Base-by-base conservation (phyloP, 2,329 filamentous ascomycete species). In the Chaetomium sp. region DNA sequence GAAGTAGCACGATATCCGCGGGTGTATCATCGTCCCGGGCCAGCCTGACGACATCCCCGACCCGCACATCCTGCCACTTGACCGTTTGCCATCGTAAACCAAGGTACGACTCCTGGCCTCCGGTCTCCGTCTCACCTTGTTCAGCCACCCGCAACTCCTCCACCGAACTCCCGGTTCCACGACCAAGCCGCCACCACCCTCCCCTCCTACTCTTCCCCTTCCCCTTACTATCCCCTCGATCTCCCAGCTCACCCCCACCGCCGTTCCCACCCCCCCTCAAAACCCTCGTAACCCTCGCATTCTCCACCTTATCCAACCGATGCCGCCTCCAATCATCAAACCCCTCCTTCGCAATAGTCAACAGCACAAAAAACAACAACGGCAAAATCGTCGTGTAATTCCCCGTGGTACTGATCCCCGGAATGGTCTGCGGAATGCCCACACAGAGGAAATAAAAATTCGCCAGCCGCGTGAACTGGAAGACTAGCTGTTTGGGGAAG, bases 401-500 rank as follows among this genome's bases (percentile, higher is more conserved):
- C 63, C 91, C 91, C 2, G 91, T 95, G 1, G 91, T 95, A 70
- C 89, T 95, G 48, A 96, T 76, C n/a, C 88, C 89, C 2, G 91
- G 91, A 65, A 96, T 89, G 80, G 95, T 86, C 69, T 96, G 91
- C 57, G 96, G 72, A 59, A 94, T 87, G 52, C 89, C 89, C 62
- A 96, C 86, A 56, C 91, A 79, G 36, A 97, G 76, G 69, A 97
- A 96, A 72, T 96, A 96, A 65, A 95, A 95, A 72, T 97, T 96
- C 62, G 90, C 90, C 45, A 96, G 76, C 69, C 96, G 95, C 59
- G 88, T 92, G 66, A 96, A 95, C 68, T 97, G 92, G 52, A 90
- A 94, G 54, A 92, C 79, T 6, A 97, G 74, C 69, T 96, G 92
- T 58, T 88, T 87, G 0, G 91, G 91, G 10, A 96, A 67, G 65